Evolutionary conservation across 2,329 filamentous ascomycete genomes (phyloP).

Genomic region (Colletotrichum horii): DNA sequence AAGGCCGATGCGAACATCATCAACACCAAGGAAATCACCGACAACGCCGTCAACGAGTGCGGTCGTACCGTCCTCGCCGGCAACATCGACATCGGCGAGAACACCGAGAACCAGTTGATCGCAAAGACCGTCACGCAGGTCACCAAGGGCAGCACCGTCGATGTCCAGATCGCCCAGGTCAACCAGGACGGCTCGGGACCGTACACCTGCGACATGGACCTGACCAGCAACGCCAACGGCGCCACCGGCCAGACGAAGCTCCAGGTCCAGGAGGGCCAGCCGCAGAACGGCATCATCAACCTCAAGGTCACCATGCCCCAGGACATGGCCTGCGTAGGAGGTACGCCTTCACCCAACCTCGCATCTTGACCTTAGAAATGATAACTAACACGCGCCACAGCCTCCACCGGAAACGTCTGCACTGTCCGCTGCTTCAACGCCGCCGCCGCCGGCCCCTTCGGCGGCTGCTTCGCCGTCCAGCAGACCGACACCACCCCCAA

Average conservation of each 20-base stretch:
- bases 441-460: conserved; percentile 60
- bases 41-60: conserved; percentile 63
- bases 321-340: conserved; percentile 54
- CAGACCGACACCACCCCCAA: conserved; percentile 51
- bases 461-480: conserved; percentile 63
- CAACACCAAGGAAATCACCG: conserved; percentile 56
- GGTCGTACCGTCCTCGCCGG: conserved; percentile 66
- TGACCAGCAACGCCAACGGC: conserved; percentile 49
- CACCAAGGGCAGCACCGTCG: conserved; percentile 46
- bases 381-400: conserved; percentile 30
- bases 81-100: conserved; percentile 65
- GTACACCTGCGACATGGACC: conserved; percentile 59
- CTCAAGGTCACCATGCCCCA: conserved; percentile 60
- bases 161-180: conserved; percentile 58
- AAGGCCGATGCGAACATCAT: conserved; percentile 70
- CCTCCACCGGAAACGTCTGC: conserved; percentile 62
- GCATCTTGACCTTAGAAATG: too few species aligned
- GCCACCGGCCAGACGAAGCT: conserved; percentile 49
- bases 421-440: conserved; percentile 67
- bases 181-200: conserved; percentile 60
- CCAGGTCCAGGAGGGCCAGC: conserved; percentile 59
- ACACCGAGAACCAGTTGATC: conserved; percentile 56
- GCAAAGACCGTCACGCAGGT: conserved; percentile 55
- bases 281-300: conserved; percentile 59
- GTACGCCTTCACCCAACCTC: conserved; percentile 28